Evolutionary conservation across 306 rosid species (phyloP), one percentile per base, ranked within the genome.

Genomic region (Alnus glutinosa): DNA sequence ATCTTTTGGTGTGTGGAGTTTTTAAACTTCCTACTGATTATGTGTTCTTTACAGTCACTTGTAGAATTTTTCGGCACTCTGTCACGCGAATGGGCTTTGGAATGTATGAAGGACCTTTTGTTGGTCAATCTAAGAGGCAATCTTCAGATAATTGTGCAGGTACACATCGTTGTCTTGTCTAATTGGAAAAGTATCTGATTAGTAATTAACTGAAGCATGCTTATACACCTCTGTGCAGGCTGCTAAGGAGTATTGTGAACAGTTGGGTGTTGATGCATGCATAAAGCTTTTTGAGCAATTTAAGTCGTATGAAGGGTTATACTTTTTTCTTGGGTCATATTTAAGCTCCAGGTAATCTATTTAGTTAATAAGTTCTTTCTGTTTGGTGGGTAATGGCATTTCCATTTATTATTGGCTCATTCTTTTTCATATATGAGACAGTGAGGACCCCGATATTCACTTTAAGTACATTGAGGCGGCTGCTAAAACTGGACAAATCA

Each of bases 381-480:
- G 44, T 36, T 75, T 57, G 28, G 74, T 61, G 68, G 57, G 67
- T 66, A 69, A 1, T 54, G 44, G 48, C 67, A 42, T 61, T 59
- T 52, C 68, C 16, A 52, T 71, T 83, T 32, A 39, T 10, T 75
- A 11, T 7, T 50, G 71, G 13, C 59, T 54, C 34, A 63, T 16
- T 79, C 47, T 71, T 19, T 44, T n/a, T 63, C n/a, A 72, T 73
- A 66, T 66, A 62, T 85, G 90, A 70, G 70, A 73, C 94, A 96
- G 99, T 89, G 99, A 96, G 99, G 99, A 96, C 85, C 99, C 99
- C 78, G 99, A 96, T 76, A 96, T 96, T 79, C 99, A 96, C 91
- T 96, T 93, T 73, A 96, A 96, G 94, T 96, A 96, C 94, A 91
- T 96, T 58, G 99, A 96, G 82, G 89, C 99, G 18, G 99, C 99